Percentiles rank a stretch among this genome's conserved stretches.
Evolutionary conservation across 768 basidiomycete species (phyloP).

Genomic region (Arthromyces matolae): DNA sequence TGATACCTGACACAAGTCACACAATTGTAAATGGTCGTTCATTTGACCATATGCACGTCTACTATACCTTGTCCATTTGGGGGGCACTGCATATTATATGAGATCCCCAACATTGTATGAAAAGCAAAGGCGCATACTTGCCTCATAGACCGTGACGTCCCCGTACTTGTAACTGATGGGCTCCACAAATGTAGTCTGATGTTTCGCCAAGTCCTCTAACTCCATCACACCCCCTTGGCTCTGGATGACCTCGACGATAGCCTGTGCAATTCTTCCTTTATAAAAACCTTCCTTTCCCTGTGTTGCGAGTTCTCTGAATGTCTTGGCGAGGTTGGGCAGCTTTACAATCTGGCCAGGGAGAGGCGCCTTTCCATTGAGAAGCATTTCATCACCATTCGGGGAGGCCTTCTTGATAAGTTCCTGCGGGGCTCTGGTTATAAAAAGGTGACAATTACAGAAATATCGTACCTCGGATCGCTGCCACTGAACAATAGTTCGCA

Average conservation of each 20-base stretch:
- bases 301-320: conserved; percentile 75
- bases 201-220: conserved; percentile 86
- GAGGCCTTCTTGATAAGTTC: conserved; percentile 77
- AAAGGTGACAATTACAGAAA: background rate
- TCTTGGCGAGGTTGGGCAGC: conserved; percentile 77
- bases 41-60: background rate
- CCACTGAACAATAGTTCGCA: conserved; percentile 36
- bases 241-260: conserved; percentile 82
- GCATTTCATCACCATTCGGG: conserved; percentile 82
- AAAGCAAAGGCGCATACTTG: conserved; percentile 22
- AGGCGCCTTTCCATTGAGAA: conserved; percentile 80
- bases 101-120: background rate
- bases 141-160: conserved; percentile 89
- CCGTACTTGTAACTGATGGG: conserved; percentile 91
- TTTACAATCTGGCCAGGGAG: conserved; percentile 80
- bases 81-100: conserved; percentile 55
- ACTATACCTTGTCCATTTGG: conserved; percentile 96
- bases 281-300: conserved; percentile 93
- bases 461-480: conserved; percentile 49
- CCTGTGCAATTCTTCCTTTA: conserved; percentile 85
- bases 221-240: conserved; percentile 92
- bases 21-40: background rate
- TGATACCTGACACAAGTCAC: conserved; percentile 54
- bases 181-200: conserved; percentile 74
- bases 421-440: conserved; percentile 26